Percentiles rank a stretch among this genome's conserved stretches.
Evolutionary conservation across 2,329 filamentous ascomycete species (phyloP).

Genomic region (Colletotrichum magnum): DNA sequence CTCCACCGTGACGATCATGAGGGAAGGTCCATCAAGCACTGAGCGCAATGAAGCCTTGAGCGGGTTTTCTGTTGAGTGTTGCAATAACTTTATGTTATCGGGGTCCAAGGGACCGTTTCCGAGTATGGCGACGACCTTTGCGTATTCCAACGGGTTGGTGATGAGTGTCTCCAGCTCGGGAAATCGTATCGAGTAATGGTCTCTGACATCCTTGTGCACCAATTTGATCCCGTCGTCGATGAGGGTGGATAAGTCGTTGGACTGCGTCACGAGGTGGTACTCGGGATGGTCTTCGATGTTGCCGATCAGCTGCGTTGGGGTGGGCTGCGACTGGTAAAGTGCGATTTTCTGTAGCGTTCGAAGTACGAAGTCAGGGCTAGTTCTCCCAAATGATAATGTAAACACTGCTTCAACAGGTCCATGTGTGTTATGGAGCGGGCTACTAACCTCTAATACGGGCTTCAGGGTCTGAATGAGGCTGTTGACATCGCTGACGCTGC

Average conservation of each 20-base stretch:
- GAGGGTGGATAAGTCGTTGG: slow-evolving; percentile 89
- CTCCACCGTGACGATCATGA: slow-evolving; percentile 97
- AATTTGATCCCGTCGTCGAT: slow-evolving; percentile 94
- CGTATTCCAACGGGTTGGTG: slow-evolving; percentile 93
- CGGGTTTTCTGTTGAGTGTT: slow-evolving; percentile 83
- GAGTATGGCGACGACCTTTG: slow-evolving; percentile 93
- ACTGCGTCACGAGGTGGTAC: slow-evolving; percentile 89
- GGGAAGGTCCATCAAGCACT: slow-evolving; percentile 87
- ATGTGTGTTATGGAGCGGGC: slow-evolving; percentile 26
- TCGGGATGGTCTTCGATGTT: slow-evolving; percentile 94
- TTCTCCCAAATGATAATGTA: slow-evolving; percentile 72
- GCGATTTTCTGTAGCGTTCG: slow-evolving; percentile 80
- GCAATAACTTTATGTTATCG: slow-evolving; percentile 83
- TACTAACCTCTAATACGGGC: slow-evolving; percentile 85
- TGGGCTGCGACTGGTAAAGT: slow-evolving; percentile 79
- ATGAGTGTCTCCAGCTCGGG: slow-evolving; percentile 93
- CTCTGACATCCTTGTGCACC: slow-evolving; percentile 96
- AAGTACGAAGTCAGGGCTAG: slow-evolving; percentile 77
- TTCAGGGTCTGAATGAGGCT: slow-evolving; percentile 85
- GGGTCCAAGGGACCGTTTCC: slow-evolving; percentile 91
- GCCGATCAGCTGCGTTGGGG: slow-evolving; percentile 77
- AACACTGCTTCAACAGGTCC: slow-evolving; percentile 60
- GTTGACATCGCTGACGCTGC: slow-evolving; percentile 81
- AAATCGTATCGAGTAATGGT: slow-evolving; percentile 95
- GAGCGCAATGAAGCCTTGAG: slow-evolving; percentile 82